Conservation (phyloP, 495 filamentous ascomycete genomes). For the Hypoxylon fuscum region DNA sequence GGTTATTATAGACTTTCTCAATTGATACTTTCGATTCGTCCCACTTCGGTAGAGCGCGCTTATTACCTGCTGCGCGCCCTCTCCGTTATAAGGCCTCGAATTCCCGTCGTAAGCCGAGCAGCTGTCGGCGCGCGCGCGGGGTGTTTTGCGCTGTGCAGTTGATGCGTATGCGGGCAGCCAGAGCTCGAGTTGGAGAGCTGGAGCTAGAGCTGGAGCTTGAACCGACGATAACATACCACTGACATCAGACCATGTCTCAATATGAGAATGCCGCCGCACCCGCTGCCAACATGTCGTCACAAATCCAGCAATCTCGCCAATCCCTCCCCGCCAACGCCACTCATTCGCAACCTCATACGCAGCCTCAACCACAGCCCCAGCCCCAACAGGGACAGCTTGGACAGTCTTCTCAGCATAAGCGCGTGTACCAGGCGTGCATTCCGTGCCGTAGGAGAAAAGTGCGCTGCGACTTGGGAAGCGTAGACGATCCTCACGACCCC, state of each 20-base stretch:
- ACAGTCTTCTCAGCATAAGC: slow-evolving; percentile 66
- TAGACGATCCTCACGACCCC: slow-evolving; percentile 92
- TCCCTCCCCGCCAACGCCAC: slow-evolving; percentile 34
- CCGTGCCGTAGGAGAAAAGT: slow-evolving; percentile 92
- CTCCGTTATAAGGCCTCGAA: slow-evolving; percentile 42
- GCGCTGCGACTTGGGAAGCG: slow-evolving; percentile 91
- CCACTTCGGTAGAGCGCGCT: slow-evolving; percentile 26
- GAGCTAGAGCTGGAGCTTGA: slow-evolving; percentile 14
- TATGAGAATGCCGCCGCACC: slow-evolving; percentile 33
- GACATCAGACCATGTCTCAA: slow-evolving; percentile 37
- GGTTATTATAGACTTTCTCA: slow-evolving; percentile 32
- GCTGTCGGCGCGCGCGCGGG: slow-evolving; percentile 33
- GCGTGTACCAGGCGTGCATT: slow-evolving; percentile 87
- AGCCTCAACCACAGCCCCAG: slow-evolving; percentile 17
- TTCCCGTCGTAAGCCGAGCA: slow-evolving; percentile 47
- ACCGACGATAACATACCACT: slow-evolving; percentile 11
- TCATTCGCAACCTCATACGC: slow-evolving; percentile 24
- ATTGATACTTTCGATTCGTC: slow-evolving; percentile 33
- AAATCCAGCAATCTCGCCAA: slow-evolving; percentile 37
- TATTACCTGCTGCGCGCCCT: slow-evolving; percentile 25
- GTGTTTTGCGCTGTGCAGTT: slow-evolving; percentile 22
- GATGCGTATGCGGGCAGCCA: slow-evolving; percentile 27
- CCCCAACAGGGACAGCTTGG: slow-evolving; percentile 24
- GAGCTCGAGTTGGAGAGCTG: slow-evolving; percentile 25
- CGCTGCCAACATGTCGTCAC: slow-evolving; percentile 30